Base-by-base conservation (phyloP, 306 rosid species). In the Quercus bicolor region DNA sequence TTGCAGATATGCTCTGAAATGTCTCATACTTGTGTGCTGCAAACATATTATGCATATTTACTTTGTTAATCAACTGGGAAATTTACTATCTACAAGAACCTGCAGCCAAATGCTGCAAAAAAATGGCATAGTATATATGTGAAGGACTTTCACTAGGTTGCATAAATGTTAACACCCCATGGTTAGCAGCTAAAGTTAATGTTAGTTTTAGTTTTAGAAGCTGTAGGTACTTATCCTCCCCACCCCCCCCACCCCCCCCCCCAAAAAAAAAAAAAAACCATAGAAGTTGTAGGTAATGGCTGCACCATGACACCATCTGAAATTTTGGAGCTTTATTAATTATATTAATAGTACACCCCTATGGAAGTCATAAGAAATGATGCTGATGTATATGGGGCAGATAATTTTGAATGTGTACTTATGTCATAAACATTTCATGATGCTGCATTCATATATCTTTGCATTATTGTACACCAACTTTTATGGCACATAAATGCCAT, bases 301-400 rank as follows among this genome's bases (percentile, higher is more conserved):
- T 48, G 53, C 53, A 48, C 13, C 53, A 48, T 48, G 13, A 13
- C 53, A 48, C 4, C 5, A 12, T 48, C 53, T 48, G 53, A 48
- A 48, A 48, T 48, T 48, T 48, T 48, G 26, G 65, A 59, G 31
- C 31, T 59, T 21, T 59, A 59, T 59, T 59, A 20, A 26, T 20
- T 59, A 23, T 23, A 59, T 59, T 59, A 23, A 59, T 21, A 20
- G 4, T 21, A 59, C 31, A 57, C 12, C 5, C 14, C 12, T 61
- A 48, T 61, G 8, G 10, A 24, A 24, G 31, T 26, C 37, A 26
- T 16, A 14, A 24, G 40, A 62, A 14, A 59, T 21, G 26, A 78
- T 78, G 81, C 74, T 77, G 60, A 59, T 59, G 31, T 26, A 23
- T 12, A 51, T 45, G 60, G 73, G 61, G 83, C 56, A 61, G 61